Percentiles rank a stretch among this genome's conserved stretches.
These are phyloP conservation scores for Panellus pusillus DNA, from an alignment of 768 basidiomycete genomes.

Conservation along the genomic window DNA sequence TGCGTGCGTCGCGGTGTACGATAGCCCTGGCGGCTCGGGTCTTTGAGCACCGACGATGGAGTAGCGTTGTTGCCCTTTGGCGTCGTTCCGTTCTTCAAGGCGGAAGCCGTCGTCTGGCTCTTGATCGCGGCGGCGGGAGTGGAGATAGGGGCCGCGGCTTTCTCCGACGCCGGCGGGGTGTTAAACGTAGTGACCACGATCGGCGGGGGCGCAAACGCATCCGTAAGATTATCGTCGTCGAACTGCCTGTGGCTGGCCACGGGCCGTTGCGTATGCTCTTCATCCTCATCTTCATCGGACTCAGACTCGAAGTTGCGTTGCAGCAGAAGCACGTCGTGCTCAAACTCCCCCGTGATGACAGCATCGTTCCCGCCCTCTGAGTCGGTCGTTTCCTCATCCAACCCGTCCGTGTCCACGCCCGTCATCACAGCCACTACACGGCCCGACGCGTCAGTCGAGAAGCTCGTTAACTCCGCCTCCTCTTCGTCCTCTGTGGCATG, in stretches of 20 bases:
- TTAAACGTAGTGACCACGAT: conserved; percentile 17
- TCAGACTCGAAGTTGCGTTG: conserved; percentile 12
- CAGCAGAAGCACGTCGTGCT: conserved; percentile 1
- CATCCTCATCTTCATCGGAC: conserved; percentile 12
- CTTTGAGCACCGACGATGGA: conserved; percentile 61
- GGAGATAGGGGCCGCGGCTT: neutral
- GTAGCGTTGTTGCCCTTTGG: conserved; percentile 47
- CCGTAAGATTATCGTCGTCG: conserved; percentile 13
- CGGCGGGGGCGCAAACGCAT: conserved; percentile 18
- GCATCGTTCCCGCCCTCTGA: conserved; percentile 47
- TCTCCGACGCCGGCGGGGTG: conserved; percentile 13
- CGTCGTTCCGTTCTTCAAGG: conserved; percentile 37
- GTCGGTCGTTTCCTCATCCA: conserved; percentile 49
- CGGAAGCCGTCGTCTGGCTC: conserved; percentile 31
- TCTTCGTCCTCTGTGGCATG: conserved; percentile 60
- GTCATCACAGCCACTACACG: conserved; percentile 54
- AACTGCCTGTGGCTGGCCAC: neutral
- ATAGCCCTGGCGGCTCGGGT: conserved; percentile 45
- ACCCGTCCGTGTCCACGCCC: conserved; percentile 40
- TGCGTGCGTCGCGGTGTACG: conserved; percentile 60
- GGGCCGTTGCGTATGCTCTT: neutral
- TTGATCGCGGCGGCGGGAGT: neutral
- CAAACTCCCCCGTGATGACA: conserved; percentile 25
- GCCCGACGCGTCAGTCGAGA: conserved; percentile 67
- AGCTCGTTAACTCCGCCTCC: conserved; percentile 68